phyloP scores from a whole-genome alignment of 305 asterid species.

The Rubia tinctorum region DNA sequence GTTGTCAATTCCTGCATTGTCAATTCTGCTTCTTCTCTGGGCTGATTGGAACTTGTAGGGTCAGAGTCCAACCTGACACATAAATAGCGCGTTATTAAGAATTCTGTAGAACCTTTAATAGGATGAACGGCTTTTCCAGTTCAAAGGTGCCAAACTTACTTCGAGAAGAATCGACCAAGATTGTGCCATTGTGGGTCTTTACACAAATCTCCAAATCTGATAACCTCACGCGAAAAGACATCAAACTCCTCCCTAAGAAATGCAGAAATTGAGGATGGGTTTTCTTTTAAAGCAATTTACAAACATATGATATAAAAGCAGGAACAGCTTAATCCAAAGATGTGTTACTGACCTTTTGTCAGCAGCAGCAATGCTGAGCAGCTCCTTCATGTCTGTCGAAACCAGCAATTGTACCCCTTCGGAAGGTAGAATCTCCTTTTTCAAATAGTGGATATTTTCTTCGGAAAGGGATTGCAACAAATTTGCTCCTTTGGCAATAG shows the following conservation, averaged over 20 bases:
- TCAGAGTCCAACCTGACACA: conserved; percentile 80
- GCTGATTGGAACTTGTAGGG: conserved; percentile 54
- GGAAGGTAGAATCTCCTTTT: conserved; percentile 75
- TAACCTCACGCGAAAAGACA: conserved; percentile 83
- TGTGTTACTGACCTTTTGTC: conserved; percentile 70
- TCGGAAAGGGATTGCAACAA: conserved; percentile 81
- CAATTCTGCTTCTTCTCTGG: conserved; percentile 73
- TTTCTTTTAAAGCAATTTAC: background rate
- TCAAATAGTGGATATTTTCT: conserved; percentile 63
- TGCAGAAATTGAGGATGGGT: conserved; percentile 14
- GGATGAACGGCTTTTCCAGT: background rate
- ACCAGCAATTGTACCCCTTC: conserved; percentile 77
- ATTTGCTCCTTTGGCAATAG: conserved; percentile 83
- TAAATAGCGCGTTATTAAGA: conserved; percentile 5
- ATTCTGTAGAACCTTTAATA: background rate
- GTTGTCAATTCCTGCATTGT: conserved; percentile 79
- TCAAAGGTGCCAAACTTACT: conserved; percentile 41
- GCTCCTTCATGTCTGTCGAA: conserved; percentile 82
- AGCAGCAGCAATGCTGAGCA: conserved; percentile 85
- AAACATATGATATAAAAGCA: background rate
- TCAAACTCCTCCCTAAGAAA: conserved; percentile 84
- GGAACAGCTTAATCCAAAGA: conserved; percentile 8
- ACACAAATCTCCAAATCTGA: conserved; percentile 92
- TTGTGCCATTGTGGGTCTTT: conserved; percentile 99
- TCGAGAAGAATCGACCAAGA: conserved; percentile 70